Evolutionary conservation across 1,284 basidiomycete genomes (phyloP).

Genomic region (Boletellus deceptivus): DNA sequence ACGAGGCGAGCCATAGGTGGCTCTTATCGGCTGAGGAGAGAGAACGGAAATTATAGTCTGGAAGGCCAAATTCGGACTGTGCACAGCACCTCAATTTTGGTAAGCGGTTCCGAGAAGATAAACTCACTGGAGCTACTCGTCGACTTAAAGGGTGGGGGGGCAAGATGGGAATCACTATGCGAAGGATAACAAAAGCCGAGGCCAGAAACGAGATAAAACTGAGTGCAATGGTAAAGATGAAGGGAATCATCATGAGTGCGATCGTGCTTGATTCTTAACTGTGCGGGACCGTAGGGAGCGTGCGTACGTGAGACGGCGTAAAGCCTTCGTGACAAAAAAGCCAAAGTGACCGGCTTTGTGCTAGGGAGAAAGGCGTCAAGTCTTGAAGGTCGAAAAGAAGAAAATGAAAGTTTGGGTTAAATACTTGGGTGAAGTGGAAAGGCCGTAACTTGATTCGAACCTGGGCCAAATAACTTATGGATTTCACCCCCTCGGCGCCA

Average conservation of each 20-base stretch:
- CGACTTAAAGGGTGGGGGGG: conserved; percentile 67
- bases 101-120: conserved; percentile 3
- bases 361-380: conserved; percentile 13
- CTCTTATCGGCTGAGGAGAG: conserved; percentile 65
- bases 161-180: conserved; percentile 66
- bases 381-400: conserved; percentile 15
- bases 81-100: conserved; percentile 17
- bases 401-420: conserved; percentile 2
- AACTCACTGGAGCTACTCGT: conserved; percentile 63
- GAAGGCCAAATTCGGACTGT: conserved; percentile 69
- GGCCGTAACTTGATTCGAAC: conserved; percentile 10
- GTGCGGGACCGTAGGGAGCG: conserved; percentile 47
- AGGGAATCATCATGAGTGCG: conserved; percentile 53
- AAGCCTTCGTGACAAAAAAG: conserved; percentile 28
- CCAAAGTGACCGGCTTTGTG: conserved; percentile 13
- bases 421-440: neutral
- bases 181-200: conserved; percentile 70
- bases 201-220: conserved; percentile 65
- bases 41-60: conserved; percentile 51
- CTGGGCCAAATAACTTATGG: conserved; percentile 9
- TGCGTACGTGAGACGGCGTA: conserved; percentile 37
- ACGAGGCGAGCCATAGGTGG: conserved; percentile 65
- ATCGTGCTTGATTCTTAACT: conserved; percentile 29
- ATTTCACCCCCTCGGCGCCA: conserved; percentile 15
- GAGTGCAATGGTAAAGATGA: conserved; percentile 61